Conservation (phyloP, 2,329 filamentous ascomycete genomes). For the Aspergillus sclerotialis region DNA sequence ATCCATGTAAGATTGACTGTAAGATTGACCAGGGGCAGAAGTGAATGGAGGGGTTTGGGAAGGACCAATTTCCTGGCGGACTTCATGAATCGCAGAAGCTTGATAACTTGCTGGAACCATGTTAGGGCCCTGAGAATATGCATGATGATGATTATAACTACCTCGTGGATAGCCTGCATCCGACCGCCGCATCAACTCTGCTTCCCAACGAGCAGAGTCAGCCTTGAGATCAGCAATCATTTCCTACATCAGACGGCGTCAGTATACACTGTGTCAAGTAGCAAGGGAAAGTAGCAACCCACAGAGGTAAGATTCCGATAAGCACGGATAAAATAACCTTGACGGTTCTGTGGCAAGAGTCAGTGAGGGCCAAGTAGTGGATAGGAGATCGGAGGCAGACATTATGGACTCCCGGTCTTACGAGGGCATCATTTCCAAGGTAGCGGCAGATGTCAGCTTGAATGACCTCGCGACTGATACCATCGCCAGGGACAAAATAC, state of each 20-base stretch:
- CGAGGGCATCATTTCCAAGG: constrained; percentile 73
- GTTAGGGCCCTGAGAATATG: constrained; percentile 31
- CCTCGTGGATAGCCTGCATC: constrained; percentile 36
- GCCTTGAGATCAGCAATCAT: constrained; percentile 50
- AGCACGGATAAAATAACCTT: constrained; percentile 70
- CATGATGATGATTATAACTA: constrained; percentile 34
- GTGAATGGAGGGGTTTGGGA: constrained; percentile 30
- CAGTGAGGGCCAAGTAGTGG: constrained; percentile 14
- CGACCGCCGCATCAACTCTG: constrained; percentile 33
- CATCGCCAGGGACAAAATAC: constrained; percentile 73
- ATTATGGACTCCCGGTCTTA: constrained; percentile 67
- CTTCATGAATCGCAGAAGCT: constrained; percentile 30
- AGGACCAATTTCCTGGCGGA: constrained; percentile 29
- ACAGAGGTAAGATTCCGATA: constrained; percentile 74
- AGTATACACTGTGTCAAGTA: background rate
- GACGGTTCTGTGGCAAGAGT: constrained; percentile 49
- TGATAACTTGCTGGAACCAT: constrained; percentile 30
- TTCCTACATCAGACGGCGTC: constrained; percentile 30
- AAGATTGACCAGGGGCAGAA: constrained; percentile 24
- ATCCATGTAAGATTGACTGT: constrained; percentile 30
- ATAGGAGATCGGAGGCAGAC: constrained; percentile 42
- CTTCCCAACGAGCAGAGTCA: constrained; percentile 47
- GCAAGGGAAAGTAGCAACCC: constrained; percentile 31
- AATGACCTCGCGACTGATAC: constrained; percentile 77
- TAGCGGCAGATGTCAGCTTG: constrained; percentile 80